Evolutionary conservation across 345 rosid genomes (phyloP).

Genomic region (Cardamine occulta): DNA sequence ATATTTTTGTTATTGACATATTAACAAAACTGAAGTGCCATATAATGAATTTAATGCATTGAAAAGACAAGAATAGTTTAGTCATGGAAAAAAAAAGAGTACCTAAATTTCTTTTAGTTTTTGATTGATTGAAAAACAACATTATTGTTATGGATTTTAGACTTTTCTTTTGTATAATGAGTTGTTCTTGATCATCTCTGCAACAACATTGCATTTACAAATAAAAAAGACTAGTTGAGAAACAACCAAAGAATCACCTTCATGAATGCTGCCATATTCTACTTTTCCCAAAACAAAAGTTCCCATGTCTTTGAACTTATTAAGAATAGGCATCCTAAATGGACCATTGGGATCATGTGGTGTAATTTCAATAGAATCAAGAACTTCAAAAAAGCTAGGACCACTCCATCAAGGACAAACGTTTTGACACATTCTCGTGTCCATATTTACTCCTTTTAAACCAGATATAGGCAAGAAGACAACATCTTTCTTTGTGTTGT

Average conservation of each 20-base stretch:
- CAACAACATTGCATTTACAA: no score
- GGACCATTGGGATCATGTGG: conserved; percentile 87
- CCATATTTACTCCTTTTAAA: conserved; percentile 71
- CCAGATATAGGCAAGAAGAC: conserved; percentile 88
- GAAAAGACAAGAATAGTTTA: no score
- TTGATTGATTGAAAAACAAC: no score
- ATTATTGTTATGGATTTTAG: no score
- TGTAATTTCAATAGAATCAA: conserved; percentile 76
- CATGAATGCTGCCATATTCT: conserved; percentile 82
- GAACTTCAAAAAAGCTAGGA: conserved; percentile 80
- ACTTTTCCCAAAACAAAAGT: conserved; percentile 94
- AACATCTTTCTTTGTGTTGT: conserved; percentile 95
- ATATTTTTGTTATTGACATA: no score
- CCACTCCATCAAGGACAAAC: conserved; percentile 87
- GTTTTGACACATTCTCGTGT: conserved; percentile 61
- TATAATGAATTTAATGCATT: no score
- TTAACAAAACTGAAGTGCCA: no score
- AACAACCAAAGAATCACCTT: conserved; percentile 73
- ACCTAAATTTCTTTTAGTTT: no score
- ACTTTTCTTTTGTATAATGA: no score
- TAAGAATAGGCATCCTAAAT: conserved; percentile 91
- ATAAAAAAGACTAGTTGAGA: no score
- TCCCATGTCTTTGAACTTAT: conserved; percentile 97
- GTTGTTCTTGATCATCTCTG: no score
- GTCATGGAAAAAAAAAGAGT: no score